Percentiles rank a stretch among this genome's conserved stretches.
Evolutionary conservation across 148 eudicot genomes (phyloP).

Genomic region (Nepenthes gracilis): DNA sequence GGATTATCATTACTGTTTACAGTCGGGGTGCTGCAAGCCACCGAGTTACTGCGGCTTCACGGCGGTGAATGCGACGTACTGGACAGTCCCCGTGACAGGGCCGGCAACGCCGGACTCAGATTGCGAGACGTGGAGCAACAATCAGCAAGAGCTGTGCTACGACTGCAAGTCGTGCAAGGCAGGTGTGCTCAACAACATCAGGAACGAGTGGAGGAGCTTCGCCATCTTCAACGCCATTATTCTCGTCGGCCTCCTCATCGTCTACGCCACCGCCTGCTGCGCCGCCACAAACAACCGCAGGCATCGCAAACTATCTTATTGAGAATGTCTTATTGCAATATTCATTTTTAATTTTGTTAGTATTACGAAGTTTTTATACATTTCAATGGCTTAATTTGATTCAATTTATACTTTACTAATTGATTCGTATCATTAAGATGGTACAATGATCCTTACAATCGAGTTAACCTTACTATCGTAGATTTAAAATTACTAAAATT

Average conservation of each 20-base stretch:
- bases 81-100: slow-evolving; percentile 31
- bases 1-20: neutral
- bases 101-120: slow-evolving; percentile 21
- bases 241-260: slow-evolving; percentile 16
- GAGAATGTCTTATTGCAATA: too few species aligned
- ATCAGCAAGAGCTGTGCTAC: slow-evolving; percentile 31
- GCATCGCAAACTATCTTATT: too few species aligned
- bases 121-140: slow-evolving; percentile 56
- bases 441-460: too few species aligned
- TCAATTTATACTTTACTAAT: too few species aligned
- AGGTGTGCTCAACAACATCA: slow-evolving; percentile 33
- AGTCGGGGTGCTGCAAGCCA: slow-evolving; percentile 89
- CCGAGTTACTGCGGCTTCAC: slow-evolving; percentile 38
- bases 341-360: too few species aligned
- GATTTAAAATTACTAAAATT: too few species aligned
- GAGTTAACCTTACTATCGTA: too few species aligned
- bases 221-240: slow-evolving; percentile 25
- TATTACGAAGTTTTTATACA: too few species aligned
- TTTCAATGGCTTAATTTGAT: too few species aligned
- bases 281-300: slow-evolving; percentile 10
- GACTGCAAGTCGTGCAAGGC: slow-evolving; percentile 61
- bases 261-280: slow-evolving; percentile 45
- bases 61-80: slow-evolving; percentile 37
- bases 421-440: too few species aligned
- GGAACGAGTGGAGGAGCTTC: slow-evolving; percentile 34